These are phyloP conservation scores for Nicotiana undulata DNA, from an alignment of 257 asterid species.

Conservation along the genomic window DNA sequence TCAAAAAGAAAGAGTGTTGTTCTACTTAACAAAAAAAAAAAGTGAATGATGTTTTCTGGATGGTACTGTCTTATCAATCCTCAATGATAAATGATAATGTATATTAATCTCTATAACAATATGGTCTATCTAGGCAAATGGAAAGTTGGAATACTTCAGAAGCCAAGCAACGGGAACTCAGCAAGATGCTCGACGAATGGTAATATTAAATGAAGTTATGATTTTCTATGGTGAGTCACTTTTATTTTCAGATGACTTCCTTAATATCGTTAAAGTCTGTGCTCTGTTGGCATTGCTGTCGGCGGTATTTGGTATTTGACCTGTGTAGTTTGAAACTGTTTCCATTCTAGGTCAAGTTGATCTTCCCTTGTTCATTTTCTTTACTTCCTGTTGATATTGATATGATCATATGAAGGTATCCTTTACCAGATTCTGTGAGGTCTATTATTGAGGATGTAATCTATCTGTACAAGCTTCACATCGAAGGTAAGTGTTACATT, in stretches of 20 bases:
- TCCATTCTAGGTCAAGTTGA: not conserved
- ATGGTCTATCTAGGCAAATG: slow-evolving; percentile 69
- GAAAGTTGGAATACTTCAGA: slow-evolving; percentile 93
- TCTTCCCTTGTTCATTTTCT: not conserved
- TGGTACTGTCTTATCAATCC: not conserved
- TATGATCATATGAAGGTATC: slow-evolving; percentile 47
- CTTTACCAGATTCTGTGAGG: slow-evolving; percentile 61
- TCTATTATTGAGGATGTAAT: slow-evolving; percentile 82
- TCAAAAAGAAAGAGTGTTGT: not conserved
- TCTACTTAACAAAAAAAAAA: not conserved
- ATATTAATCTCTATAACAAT: not conserved
- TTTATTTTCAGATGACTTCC: slow-evolving; percentile 4
- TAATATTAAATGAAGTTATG: slow-evolving; percentile 16
- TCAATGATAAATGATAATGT: not conserved
- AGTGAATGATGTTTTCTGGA: not conserved
- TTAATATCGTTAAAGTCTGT: not conserved
- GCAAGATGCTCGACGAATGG: slow-evolving; percentile 97
- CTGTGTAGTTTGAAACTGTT: not conserved
- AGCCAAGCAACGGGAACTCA: slow-evolving; percentile 69
- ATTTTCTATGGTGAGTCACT: slow-evolving; percentile 11
- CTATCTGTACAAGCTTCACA: slow-evolving; percentile 71
- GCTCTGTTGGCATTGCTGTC: not conserved
- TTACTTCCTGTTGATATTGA: not conserved
- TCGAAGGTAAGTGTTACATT: slow-evolving; percentile 42
- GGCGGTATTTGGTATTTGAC: not conserved